Conservation (phyloP, 768 basidiomycete species). For the Pulveroboletus sp. region DNA sequence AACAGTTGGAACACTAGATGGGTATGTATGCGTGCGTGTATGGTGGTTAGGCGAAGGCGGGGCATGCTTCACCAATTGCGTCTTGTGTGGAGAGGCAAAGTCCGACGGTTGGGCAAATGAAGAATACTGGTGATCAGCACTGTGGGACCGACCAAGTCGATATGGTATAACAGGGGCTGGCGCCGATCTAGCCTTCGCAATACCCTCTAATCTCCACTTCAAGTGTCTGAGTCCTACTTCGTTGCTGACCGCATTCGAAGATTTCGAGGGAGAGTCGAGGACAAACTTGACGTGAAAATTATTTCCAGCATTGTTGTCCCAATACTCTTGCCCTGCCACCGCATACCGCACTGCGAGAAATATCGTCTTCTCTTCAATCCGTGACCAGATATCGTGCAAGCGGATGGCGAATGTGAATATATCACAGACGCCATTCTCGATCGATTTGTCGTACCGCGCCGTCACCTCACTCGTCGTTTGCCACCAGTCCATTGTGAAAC, state of each 20-base stretch:
- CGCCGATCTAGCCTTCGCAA: slow-evolving; percentile 40
- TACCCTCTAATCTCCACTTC: slow-evolving; percentile 62
- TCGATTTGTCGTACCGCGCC: slow-evolving; percentile 58
- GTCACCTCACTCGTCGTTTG: slow-evolving; percentile 94
- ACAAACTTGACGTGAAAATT: slow-evolving; percentile 80
- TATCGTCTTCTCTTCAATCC: slow-evolving; percentile 82
- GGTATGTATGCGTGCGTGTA: slow-evolving; percentile 48
- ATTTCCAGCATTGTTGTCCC: slow-evolving; percentile 85
- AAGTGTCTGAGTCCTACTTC: slow-evolving; percentile 57
- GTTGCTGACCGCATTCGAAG: slow-evolving; percentile 34
- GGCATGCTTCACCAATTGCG: slow-evolving; percentile 24
- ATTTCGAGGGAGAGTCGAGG: slow-evolving; percentile 19
- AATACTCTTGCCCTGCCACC: slow-evolving; percentile 72
- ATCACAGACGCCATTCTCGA: slow-evolving; percentile 47
- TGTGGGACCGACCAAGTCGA: slow-evolving; percentile 27
- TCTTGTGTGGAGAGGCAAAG: slow-evolving; percentile 49
- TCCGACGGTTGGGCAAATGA: slow-evolving; percentile 43
- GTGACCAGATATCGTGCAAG: slow-evolving; percentile 71
- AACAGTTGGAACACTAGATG: slow-evolving; percentile 40
- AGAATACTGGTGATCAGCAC: slow-evolving; percentile 20
- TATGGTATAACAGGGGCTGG: slow-evolving; percentile 10
- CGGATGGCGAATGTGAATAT: slow-evolving; percentile 76
- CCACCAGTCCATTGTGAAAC: slow-evolving; percentile 95
- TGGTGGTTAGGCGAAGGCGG: slow-evolving; percentile 18
- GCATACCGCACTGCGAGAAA: slow-evolving; percentile 73